Percentiles rank a stretch among this genome's conserved stretches.
phyloP scores from a whole-genome alignment of 2,329 filamentous ascomycete genomes.

The Magnaporthiopsis incrustans region DNA sequence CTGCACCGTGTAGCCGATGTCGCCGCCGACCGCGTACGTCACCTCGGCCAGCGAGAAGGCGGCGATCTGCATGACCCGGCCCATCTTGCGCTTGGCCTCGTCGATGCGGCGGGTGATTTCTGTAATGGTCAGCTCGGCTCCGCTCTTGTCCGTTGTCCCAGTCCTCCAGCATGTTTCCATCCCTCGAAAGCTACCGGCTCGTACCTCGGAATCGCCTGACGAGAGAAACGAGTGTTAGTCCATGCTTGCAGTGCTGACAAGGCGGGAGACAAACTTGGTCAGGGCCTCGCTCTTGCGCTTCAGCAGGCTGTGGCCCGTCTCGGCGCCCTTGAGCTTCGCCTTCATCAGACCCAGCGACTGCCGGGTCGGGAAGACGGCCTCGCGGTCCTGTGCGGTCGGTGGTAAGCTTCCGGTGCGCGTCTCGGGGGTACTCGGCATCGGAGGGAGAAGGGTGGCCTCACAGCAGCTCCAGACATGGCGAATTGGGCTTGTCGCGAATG shows the following conservation, averaged over 20 bases:
- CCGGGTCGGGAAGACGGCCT: slow-evolving; percentile 94
- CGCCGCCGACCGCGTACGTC: slow-evolving; percentile 90
- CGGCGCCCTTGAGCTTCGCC: slow-evolving; percentile 88
- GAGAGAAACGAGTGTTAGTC: slow-evolving; percentile 2
- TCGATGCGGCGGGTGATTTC: slow-evolving; percentile 97
- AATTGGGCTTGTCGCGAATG: not conserved
- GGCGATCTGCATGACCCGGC: slow-evolving; percentile 96
- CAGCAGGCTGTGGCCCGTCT: slow-evolving; percentile 85
- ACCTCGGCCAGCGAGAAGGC: slow-evolving; percentile 97
- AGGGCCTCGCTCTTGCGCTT: slow-evolving; percentile 98
- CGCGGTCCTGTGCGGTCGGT: slow-evolving; percentile 60
- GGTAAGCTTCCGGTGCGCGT: not conserved
- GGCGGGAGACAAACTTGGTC: slow-evolving; percentile 63
- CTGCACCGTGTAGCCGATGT: slow-evolving; percentile 95
- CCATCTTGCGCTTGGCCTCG: slow-evolving; percentile 99
- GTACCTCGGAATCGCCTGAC: slow-evolving; percentile 80
- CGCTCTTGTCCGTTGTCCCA: not conserved
- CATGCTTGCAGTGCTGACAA: slow-evolving; percentile 1
- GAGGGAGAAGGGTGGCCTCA: not conserved
- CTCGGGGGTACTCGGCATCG: not conserved
- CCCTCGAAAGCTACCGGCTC: slow-evolving; percentile 12
- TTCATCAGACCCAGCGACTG: slow-evolving; percentile 98
- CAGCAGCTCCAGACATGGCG: slow-evolving; percentile 5
- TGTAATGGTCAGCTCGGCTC: slow-evolving; percentile 21
- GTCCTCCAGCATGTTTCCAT: not conserved